Conservation (phyloP, 1,139 yeast genomes). For the Scheffersomyces segobiensis region DNA sequence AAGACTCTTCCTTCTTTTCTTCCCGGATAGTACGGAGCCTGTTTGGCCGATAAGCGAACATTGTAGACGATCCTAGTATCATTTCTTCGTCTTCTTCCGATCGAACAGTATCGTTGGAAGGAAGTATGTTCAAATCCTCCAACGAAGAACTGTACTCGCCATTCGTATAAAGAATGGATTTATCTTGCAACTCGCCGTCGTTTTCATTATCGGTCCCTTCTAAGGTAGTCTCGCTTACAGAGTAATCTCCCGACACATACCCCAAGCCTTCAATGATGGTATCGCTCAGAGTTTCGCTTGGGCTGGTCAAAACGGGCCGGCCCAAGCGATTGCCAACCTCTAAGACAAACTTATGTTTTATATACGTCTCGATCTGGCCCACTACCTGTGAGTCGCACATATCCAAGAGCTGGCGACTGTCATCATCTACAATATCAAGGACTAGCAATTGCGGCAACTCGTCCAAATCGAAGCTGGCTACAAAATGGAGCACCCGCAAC, state of each 20-base stretch:
- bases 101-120: slow-evolving; percentile 25
- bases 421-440: slow-evolving; percentile 34
- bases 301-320: background rate
- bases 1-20: slow-evolving; percentile 13
- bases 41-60: slow-evolving; percentile 6
- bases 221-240: slow-evolving; percentile 7
- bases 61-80: slow-evolving; percentile 2
- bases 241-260: background rate
- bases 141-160: slow-evolving; percentile 22
- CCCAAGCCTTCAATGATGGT: slow-evolving; percentile 5
- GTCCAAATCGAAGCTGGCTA: slow-evolving; percentile 8
- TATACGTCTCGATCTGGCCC: slow-evolving; percentile 29
- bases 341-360: slow-evolving; percentile 15
- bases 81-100: slow-evolving; percentile 11
- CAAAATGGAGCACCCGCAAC: slow-evolving; percentile 20
- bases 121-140: slow-evolving; percentile 22
- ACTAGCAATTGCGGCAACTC: slow-evolving; percentile 8
- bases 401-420: slow-evolving; percentile 28
- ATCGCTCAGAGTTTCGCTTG: background rate
- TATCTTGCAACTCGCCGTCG: slow-evolving; percentile 8
- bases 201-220: slow-evolving; percentile 6
- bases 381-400: slow-evolving; percentile 32
- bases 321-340: slow-evolving; percentile 9
- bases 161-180: slow-evolving; percentile 15
- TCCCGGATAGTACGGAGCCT: slow-evolving; percentile 3